Conservation (phyloP, 768 basidiomycete species). For the Mycena albidolilacea region DNA sequence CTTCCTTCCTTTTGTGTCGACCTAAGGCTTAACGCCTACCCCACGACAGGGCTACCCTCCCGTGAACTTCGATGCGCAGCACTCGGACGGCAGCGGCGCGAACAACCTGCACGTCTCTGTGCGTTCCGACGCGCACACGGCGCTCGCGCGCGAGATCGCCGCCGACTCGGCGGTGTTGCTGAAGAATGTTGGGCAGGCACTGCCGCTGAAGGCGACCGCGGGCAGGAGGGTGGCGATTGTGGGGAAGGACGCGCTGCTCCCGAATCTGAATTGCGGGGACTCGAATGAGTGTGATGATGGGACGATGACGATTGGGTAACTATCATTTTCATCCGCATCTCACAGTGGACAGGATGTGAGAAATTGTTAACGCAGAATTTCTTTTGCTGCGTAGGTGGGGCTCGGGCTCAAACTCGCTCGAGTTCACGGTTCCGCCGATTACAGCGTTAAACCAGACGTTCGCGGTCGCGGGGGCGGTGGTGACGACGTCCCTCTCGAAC, state of each 20-base stretch:
- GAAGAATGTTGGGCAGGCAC: conserved; percentile 69
- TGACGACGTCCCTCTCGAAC: conserved; percentile 62
- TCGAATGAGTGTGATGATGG: conserved; percentile 70
- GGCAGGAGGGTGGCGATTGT: conserved; percentile 72
- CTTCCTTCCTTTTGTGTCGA: conserved; percentile 68
- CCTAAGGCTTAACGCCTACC: conserved; percentile 56
- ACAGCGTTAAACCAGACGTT: conserved; percentile 59
- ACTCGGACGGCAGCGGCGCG: conserved; percentile 61
- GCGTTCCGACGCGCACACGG: conserved; percentile 60
- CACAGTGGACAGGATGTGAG: neutral
- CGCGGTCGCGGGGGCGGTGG: conserved; percentile 54
- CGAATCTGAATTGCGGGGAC: conserved; percentile 61
- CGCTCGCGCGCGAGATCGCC: conserved; percentile 74
- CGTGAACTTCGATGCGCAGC: conserved; percentile 63
- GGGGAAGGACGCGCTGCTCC: conserved; percentile 71
- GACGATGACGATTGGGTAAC: conserved; percentile 74
- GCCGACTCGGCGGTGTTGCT: conserved; percentile 77
- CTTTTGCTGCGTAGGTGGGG: conserved; percentile 57
- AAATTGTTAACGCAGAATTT: neutral
- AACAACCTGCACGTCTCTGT: conserved; percentile 61
- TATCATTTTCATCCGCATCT: conserved; percentile 18
- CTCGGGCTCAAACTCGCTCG: conserved; percentile 64
- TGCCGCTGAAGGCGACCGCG: conserved; percentile 60
- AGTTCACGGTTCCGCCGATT: conserved; percentile 62
- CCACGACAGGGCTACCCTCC: conserved; percentile 64